These are phyloP conservation scores for Chaetomium sp. DNA, from an alignment of 2,329 filamentous ascomycete species.

Conservation along the genomic window DNA sequence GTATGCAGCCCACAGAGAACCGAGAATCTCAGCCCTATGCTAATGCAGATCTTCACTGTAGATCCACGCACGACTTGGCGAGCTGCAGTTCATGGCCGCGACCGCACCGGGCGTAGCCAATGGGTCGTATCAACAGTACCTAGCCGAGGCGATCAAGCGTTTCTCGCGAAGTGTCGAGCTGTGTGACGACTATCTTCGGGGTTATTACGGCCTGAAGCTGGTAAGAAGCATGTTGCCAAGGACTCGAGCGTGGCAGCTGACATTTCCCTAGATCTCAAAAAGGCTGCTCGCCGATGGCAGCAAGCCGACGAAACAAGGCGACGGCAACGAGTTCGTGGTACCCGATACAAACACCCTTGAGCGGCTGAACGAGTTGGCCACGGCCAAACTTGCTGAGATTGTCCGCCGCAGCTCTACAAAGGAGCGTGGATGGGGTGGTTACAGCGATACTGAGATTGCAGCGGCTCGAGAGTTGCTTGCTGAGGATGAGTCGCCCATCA, in stretches of 20 bases:
- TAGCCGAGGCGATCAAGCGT: slow-evolving; percentile 70
- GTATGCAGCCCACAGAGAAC: slow-evolving; percentile 42
- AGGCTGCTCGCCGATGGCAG: slow-evolving; percentile 40
- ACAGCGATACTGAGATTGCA: slow-evolving; percentile 62
- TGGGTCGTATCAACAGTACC: slow-evolving; percentile 41
- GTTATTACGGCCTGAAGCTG: slow-evolving; percentile 85
- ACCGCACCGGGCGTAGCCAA: slow-evolving; percentile 34
- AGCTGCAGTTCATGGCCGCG: slow-evolving; percentile 68
- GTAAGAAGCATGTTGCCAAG: slow-evolving; percentile 37
- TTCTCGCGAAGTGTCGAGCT: slow-evolving; percentile 90
- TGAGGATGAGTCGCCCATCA: slow-evolving; percentile 39
- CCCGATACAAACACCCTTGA: slow-evolving; percentile 55
- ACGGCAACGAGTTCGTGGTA: slow-evolving; percentile 44
- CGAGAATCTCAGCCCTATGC: slow-evolving; percentile 18
- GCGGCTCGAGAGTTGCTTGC: slow-evolving; percentile 64
- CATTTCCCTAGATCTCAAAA: slow-evolving; percentile 38
- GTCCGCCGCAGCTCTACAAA: slow-evolving; percentile 55
- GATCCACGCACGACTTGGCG: slow-evolving; percentile 82
- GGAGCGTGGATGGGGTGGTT: slow-evolving; percentile 65
- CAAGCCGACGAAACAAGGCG: slow-evolving; percentile 39
- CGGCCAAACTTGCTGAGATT: slow-evolving; percentile 69
- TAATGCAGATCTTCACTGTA: slow-evolving; percentile 34
- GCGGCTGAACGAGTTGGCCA: slow-evolving; percentile 65
- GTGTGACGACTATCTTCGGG: slow-evolving; percentile 85
- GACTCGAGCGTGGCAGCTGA: slow-evolving; percentile 22